Conservation (phyloP, 1,284 basidiomycete genomes). For the Heterobasidion irregulare region DNA sequence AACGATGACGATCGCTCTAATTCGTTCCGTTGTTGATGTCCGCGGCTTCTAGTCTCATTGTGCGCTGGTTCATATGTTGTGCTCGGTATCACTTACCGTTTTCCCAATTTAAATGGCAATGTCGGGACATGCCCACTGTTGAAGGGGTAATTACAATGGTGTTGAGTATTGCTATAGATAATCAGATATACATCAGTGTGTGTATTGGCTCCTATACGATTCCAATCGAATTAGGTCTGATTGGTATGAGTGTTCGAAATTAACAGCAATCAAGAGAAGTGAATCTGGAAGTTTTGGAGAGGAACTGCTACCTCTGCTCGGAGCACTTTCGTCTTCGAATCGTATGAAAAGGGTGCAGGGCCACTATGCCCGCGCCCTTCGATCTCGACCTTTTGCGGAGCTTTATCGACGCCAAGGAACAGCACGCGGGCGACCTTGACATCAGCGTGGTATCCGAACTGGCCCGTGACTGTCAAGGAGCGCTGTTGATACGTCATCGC, state of each 20-base stretch:
- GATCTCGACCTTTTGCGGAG: too few relatives aligned
- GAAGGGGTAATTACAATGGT: too few relatives aligned
- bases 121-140: not conserved
- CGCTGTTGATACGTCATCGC: conserved; percentile 33
- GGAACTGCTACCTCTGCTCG: conserved; percentile 29
- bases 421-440: conserved; percentile 36
- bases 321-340: conserved; percentile 29
- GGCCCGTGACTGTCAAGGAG: conserved; percentile 37
- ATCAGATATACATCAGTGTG: too few relatives aligned
- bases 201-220: too few relatives aligned
- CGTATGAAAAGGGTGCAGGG: conserved; percentile 19
- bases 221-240: too few relatives aligned
- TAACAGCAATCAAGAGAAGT: conserved; percentile 4
- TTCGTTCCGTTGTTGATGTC: not conserved
- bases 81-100: not conserved
- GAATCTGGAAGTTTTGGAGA: conserved; percentile 28
- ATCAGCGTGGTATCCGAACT: conserved; percentile 37
- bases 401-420: conserved; percentile 30
- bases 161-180: too few relatives aligned
- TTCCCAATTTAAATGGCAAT: not conserved
- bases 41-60: not conserved
- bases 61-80: not conserved
- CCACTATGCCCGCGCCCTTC: conserved; percentile 5
- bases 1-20: not conserved
- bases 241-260: too few relatives aligned